Evolutionary conservation across 2,329 filamentous ascomycete species (phyloP).

Genomic region (Mycogone perniciosa): DNA sequence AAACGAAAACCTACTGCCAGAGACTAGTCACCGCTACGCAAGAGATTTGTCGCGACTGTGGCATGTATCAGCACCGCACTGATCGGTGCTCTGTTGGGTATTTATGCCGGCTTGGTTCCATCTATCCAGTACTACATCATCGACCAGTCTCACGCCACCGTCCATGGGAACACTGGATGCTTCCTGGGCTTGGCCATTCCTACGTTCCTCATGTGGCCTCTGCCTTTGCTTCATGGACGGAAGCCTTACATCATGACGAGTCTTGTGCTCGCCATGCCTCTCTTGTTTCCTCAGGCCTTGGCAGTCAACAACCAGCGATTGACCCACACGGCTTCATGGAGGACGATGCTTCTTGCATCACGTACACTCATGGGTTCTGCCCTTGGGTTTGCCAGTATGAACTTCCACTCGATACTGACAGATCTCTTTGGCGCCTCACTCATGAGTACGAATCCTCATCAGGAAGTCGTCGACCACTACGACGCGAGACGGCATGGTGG

Average conservation of each 20-base stretch:
- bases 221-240: slow-evolving; percentile 67
- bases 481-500: slow-evolving; percentile 70
- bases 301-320: slow-evolving; percentile 52
- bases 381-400: slow-evolving; percentile 72
- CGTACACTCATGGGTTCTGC: slow-evolving; percentile 60
- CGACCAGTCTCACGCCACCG: slow-evolving; percentile 59
- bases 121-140: slow-evolving; percentile 71
- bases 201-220: slow-evolving; percentile 65
- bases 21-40: slow-evolving; percentile 62
- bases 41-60: slow-evolving; percentile 61
- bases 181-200: slow-evolving; percentile 66
- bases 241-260: slow-evolving; percentile 70
- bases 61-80: slow-evolving; percentile 68
- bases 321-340: slow-evolving; percentile 50
- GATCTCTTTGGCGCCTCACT: slow-evolving; percentile 73
- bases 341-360: slow-evolving; percentile 55
- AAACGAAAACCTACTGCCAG: slow-evolving; percentile 61
- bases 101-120: slow-evolving; percentile 74
- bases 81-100: slow-evolving; percentile 63
- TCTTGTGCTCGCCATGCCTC: slow-evolving; percentile 61
- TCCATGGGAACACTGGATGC: slow-evolving; percentile 67
- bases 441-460: slow-evolving; percentile 65
- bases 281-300: slow-evolving; percentile 71
- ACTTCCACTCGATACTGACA: slow-evolving; percentile 63
- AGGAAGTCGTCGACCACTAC: slow-evolving; percentile 60